Evolutionary conservation across 2,329 filamentous ascomycete genomes (phyloP).

Genomic region (Onygena corvina): DNA sequence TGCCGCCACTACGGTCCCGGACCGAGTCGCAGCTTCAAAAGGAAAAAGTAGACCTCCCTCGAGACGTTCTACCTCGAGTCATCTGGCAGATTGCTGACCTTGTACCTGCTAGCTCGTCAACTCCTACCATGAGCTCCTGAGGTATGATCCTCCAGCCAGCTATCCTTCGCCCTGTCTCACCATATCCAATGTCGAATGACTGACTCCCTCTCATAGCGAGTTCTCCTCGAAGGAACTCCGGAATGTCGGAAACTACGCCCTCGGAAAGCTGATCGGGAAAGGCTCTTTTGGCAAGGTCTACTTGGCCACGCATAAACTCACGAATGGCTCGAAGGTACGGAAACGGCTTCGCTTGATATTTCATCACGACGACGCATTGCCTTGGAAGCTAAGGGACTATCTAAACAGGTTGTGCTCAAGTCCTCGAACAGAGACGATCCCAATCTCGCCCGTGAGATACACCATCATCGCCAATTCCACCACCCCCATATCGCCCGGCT

Average conservation of each 20-base stretch:
- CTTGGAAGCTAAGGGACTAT: slow-evolving; percentile 1
- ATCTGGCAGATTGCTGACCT: slow-evolving; percentile 5
- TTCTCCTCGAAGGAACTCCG: slow-evolving; percentile 85
- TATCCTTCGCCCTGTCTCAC: neutral
- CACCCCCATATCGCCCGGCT: slow-evolving; percentile 93
- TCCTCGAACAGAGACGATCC: slow-evolving; percentile 92
- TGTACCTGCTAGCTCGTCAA: slow-evolving; percentile 64
- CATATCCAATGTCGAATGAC: neutral
- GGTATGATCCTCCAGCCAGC: slow-evolving; percentile 48
- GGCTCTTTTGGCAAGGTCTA: slow-evolving; percentile 98
- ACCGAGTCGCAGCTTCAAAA: slow-evolving; percentile 47
- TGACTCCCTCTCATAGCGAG: slow-evolving; percentile 49
- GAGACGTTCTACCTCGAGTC: neutral
- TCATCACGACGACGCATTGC: too few relatives aligned
- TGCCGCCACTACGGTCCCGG: slow-evolving; percentile 33
- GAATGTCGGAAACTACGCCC: slow-evolving; percentile 85
- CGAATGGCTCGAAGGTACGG: slow-evolving; percentile 84
- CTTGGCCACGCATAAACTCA: slow-evolving; percentile 88
- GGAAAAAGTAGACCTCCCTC: slow-evolving; percentile 40
- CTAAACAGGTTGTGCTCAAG: slow-evolving; percentile 78
- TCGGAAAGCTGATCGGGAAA: slow-evolving; percentile 88
- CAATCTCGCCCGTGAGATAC: slow-evolving; percentile 92
- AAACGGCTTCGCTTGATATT: neutral
- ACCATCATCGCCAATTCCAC: slow-evolving; percentile 94
- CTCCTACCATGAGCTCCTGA: slow-evolving; percentile 90